A percentile compares a stretch with the other conserved stretches of the same genome.
phyloP scores from a whole-genome alignment of 352 stramenopile genomes.

The Globisporangium ultimum region DNA sequence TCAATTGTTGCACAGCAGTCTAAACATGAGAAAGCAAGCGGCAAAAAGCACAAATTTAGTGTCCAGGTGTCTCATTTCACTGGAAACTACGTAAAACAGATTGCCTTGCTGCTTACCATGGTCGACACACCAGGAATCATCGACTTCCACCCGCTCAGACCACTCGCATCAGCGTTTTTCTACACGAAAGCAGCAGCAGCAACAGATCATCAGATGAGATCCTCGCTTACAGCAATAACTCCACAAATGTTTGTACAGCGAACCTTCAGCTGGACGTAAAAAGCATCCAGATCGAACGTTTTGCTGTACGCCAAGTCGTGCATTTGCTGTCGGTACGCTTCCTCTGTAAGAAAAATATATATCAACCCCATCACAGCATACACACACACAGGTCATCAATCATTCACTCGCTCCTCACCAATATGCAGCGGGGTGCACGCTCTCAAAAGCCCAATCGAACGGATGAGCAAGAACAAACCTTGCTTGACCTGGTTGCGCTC shows the following conservation, averaged over 20 bases:
- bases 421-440: background rate
- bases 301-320: constrained; percentile 59
- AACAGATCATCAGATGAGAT: background rate
- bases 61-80: too few species aligned
- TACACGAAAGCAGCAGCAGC: constrained; percentile 14
- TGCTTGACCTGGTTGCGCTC: constrained; percentile 81
- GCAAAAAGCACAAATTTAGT: background rate
- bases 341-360: constrained; percentile 24
- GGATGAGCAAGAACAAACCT: constrained; percentile 20
- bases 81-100: background rate
- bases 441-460: too few species aligned
- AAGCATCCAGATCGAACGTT: constrained; percentile 71
- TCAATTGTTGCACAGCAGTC: constrained; percentile 84
- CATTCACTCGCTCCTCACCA: background rate
- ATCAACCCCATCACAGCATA: background rate
- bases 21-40: constrained; percentile 10
- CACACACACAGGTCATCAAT: background rate
- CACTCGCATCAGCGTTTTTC: constrained; percentile 76
- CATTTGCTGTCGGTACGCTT: constrained; percentile 78
- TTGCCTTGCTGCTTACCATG: constrained; percentile 42
- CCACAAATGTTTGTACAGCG: background rate
- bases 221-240: too few species aligned
- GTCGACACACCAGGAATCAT: constrained; percentile 77
- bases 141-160: constrained; percentile 73
- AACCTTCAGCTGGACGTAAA: constrained; percentile 72